Percentiles rank a stretch among this genome's conserved stretches.
Conservation (phyloP, 768 basidiomycete species). For the Lentinula boryana region DNA sequence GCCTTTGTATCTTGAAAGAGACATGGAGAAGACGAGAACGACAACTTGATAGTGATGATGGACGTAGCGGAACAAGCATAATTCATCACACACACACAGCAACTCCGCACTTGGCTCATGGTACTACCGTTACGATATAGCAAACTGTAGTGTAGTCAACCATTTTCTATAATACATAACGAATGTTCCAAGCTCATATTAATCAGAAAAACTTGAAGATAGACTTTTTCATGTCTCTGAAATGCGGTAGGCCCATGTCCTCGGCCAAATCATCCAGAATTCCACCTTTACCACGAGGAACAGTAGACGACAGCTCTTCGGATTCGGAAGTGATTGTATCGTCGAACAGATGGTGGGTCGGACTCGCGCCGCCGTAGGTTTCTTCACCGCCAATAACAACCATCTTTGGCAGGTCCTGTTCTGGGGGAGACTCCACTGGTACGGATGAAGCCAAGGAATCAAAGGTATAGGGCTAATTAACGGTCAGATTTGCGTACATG, state of each 20-base stretch:
- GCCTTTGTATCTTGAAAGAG: slow-evolving; percentile 16
- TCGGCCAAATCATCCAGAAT: slow-evolving; percentile 40
- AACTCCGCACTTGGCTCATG: too few species aligned
- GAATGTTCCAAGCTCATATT: background rate
- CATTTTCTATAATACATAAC: background rate
- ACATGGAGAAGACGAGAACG: slow-evolving; percentile 11
- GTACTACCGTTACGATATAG: background rate
- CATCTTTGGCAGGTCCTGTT: slow-evolving; percentile 33
- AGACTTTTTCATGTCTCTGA: slow-evolving; percentile 7
- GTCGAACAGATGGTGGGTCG: slow-evolving; percentile 29
- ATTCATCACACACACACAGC: background rate
- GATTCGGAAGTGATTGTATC: slow-evolving; percentile 14
- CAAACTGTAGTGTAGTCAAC: background rate
- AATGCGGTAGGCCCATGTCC: slow-evolving; percentile 36
- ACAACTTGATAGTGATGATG: background rate
- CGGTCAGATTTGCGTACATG: slow-evolving; percentile 4
- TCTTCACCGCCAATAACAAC: slow-evolving; percentile 35
- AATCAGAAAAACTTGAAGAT: slow-evolving; percentile 1
- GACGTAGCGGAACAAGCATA: background rate
- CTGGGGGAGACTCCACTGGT: slow-evolving; percentile 9
- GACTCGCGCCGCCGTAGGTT: slow-evolving; percentile 30
- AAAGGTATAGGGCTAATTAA: slow-evolving; percentile 36
- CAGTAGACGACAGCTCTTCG: slow-evolving; percentile 12
- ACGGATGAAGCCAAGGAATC: slow-evolving; percentile 38
- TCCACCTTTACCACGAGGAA: slow-evolving; percentile 19